Conservation (phyloP, 805 yeast genomes). For the Ogataea chonburiensis region DNA sequence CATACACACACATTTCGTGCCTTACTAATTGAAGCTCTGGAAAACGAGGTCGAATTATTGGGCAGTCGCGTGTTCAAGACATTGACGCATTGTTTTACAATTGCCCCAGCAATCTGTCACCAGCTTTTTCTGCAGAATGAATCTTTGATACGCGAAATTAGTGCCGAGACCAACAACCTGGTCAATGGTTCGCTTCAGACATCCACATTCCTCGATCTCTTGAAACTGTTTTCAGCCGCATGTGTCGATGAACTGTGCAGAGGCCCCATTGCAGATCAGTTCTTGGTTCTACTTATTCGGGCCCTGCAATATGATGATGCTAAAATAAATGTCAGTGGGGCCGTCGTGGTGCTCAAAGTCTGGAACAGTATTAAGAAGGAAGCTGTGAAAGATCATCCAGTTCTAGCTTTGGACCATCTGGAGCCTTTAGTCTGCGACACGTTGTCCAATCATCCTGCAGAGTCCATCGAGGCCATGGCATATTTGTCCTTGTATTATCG, state of each 20-base stretch:
- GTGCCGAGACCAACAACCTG: constrained; percentile 23
- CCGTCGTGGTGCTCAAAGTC: constrained; percentile 51
- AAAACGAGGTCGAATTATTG: constrained; percentile 20
- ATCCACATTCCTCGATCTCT: constrained; percentile 19
- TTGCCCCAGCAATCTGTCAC: constrained; percentile 17
- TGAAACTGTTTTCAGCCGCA: constrained; percentile 42
- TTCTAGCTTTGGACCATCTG: constrained; percentile 36
- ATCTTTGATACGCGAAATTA: constrained; percentile 20
- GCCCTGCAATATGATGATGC: constrained; percentile 31
- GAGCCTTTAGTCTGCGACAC: constrained; percentile 31
- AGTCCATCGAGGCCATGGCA: constrained; percentile 35
- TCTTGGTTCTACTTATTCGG: constrained; percentile 39
- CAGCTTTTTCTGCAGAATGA: constrained; percentile 22
- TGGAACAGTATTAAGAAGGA: constrained; percentile 50
- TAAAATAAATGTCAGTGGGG: constrained; percentile 31
- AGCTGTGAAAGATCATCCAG: constrained; percentile 25
- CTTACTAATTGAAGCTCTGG: constrained; percentile 15
- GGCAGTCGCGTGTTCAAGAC: constrained; percentile 16
- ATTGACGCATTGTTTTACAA: constrained; percentile 24
- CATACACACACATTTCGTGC: neutral
- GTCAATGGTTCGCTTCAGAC: constrained; percentile 6
- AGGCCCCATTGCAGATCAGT: constrained; percentile 44
- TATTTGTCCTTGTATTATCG: constrained; percentile 38
- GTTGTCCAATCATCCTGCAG: constrained; percentile 21
- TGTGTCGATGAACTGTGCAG: constrained; percentile 54